Conservation (phyloP, 2,329 filamentous ascomycete genomes). For the Whalleya microplaca region DNA sequence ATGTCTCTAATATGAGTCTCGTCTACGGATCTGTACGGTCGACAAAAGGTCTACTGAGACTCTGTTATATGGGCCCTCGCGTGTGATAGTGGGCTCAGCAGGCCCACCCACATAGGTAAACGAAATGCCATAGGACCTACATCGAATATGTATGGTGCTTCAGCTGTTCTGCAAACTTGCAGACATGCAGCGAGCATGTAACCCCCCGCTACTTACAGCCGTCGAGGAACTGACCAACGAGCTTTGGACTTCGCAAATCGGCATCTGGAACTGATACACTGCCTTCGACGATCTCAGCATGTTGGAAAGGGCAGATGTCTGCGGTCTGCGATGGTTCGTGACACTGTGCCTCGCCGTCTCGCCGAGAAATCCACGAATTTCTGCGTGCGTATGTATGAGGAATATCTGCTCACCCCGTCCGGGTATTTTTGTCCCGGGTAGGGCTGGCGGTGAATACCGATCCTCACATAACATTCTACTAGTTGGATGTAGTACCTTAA, state of each 20-base stretch:
- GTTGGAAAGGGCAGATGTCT: neutral
- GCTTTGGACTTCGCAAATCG: neutral
- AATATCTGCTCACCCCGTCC: neutral
- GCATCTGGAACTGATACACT: neutral
- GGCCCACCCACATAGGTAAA: neutral
- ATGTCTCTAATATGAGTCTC: no score
- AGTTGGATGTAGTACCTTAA: no score
- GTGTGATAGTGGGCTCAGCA: neutral
- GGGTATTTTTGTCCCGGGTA: neutral
- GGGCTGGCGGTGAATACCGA: conserved; percentile 24
- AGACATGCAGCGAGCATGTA: conserved; percentile 13
- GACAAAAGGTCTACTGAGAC: no score
- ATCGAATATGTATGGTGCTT: neutral
- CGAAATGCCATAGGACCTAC: no score
- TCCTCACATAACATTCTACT: neutral
- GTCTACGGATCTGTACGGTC: no score
- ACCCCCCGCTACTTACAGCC: conserved; percentile 6
- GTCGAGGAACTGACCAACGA: conserved; percentile 17
- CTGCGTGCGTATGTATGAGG: conserved; percentile 1
- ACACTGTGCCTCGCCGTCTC: conserved; percentile 3
- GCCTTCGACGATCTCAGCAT: neutral
- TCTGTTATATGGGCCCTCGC: neutral
- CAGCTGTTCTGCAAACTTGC: conserved; percentile 1
- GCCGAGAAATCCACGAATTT: conserved; percentile 25
- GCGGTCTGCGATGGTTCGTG: neutral